These are phyloP conservation scores for Odonthalia washingtoniensis DNA, from an alignment of 31 red algal genomes.

Conservation along the genomic window DNA sequence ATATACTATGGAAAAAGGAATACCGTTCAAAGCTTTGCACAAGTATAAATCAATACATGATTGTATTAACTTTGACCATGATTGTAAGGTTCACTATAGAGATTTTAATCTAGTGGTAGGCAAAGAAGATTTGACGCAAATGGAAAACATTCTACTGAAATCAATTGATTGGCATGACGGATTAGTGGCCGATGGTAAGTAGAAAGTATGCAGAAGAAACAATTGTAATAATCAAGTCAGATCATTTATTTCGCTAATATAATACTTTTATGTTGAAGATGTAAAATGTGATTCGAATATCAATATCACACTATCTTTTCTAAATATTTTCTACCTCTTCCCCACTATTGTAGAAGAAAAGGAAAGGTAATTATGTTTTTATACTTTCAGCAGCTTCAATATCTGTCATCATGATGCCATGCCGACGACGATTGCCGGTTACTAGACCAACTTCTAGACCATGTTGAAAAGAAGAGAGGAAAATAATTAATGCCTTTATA, in stretches of 20 bases:
- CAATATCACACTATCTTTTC: not conserved
- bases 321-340: too few relatives aligned
- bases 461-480: too few relatives aligned
- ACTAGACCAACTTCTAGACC: too few relatives aligned
- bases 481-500: too few relatives aligned
- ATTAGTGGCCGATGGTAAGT: not conserved
- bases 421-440: too few relatives aligned
- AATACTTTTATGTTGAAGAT: not conserved
- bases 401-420: too few relatives aligned
- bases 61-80: conserved; percentile 57
- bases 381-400: too few relatives aligned
- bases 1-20: conserved; percentile 72
- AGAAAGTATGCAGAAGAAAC: conserved; percentile 15
- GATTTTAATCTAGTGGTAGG: conserved; percentile 59
- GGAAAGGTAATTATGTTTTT: too few relatives aligned
- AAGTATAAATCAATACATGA: conserved; percentile 53
- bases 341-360: too few relatives aligned
- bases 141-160: conserved; percentile 41
- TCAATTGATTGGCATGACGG: conserved; percentile 61
- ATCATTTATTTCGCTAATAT: too few relatives aligned
- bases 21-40: conserved; percentile 33
- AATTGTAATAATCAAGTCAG: not conserved
- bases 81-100: conserved; percentile 86
- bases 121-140: conserved; percentile 46
- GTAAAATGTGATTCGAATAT: not conserved